Conservation (phyloP, 2,329 filamentous ascomycete genomes). For the Pestalotiopsis sp. region DNA sequence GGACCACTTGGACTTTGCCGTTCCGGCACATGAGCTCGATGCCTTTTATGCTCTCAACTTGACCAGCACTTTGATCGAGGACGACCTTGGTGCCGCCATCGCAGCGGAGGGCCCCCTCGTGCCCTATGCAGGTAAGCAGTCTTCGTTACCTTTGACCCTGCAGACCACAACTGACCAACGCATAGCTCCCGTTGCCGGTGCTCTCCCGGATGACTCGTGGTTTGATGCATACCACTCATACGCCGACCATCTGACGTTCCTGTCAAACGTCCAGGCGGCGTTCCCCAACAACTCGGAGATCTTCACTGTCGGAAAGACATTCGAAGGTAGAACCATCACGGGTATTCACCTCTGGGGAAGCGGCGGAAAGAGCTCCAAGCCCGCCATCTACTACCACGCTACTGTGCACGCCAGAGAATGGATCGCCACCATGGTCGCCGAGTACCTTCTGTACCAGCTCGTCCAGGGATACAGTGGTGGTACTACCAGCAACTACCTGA, state of each 20-base stretch:
- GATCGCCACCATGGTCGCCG: constrained; percentile 53
- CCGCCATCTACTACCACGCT: constrained; percentile 53
- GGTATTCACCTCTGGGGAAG: constrained; percentile 60
- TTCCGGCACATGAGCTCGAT: constrained; percentile 29
- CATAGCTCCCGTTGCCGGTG: constrained; percentile 22
- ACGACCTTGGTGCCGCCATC: constrained; percentile 31
- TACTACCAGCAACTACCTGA: constrained; percentile 45
- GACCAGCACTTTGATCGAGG: constrained; percentile 26
- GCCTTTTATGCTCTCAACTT: constrained; percentile 30
- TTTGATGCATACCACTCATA: constrained; percentile 58
- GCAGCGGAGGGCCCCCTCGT: constrained; percentile 29
- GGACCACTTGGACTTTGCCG: constrained; percentile 33
- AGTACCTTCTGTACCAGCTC: constrained; percentile 52
- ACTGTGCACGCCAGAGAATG: constrained; percentile 58
- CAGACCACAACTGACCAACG: constrained; percentile 9
- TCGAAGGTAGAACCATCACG: constrained; percentile 55
- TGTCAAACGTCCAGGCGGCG: constrained; percentile 45
- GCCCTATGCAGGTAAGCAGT: constrained; percentile 23
- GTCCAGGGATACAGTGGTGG: constrained; percentile 44
- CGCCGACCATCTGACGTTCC: constrained; percentile 51
- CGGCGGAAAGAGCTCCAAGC: constrained; percentile 44
- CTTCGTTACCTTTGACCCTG: not conserved
- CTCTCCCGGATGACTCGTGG: constrained; percentile 44
- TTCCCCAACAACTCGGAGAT: constrained; percentile 51
- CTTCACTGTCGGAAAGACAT: constrained; percentile 46